Evolutionary conservation across 2,329 filamentous ascomycete species (phyloP).

Genomic region (Hymenoscyphus scutula): DNA sequence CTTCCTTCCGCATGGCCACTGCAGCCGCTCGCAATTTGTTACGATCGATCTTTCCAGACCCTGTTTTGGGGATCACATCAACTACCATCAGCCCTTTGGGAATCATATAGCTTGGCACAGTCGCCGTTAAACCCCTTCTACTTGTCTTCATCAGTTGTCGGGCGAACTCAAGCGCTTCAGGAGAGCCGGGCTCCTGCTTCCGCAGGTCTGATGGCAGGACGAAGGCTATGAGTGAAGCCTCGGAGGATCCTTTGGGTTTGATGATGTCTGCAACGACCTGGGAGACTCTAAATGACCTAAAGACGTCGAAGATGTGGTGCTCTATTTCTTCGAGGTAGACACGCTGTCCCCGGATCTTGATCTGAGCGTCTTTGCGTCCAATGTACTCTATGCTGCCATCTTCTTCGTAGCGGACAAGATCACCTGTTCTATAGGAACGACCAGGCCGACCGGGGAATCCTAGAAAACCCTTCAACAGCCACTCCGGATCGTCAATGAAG

Average conservation of each 20-base stretch:
- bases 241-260: no score
- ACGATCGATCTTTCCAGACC: neutral
- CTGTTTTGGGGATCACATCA: neutral
- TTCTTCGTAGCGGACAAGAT: slow-evolving; percentile 53
- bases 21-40: no score
- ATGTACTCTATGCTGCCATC: slow-evolving; percentile 53
- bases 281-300: no score
- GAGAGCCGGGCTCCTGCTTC: no score
- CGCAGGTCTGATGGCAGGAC: no score
- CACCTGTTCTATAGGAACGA: slow-evolving; percentile 58
- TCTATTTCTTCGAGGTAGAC: slow-evolving; percentile 62
- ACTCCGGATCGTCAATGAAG: slow-evolving; percentile 27
- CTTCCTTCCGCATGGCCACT: no score
- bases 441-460: slow-evolving; percentile 27
- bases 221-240: no score
- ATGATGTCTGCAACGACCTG: no score
- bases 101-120: neutral
- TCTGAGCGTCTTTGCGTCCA: slow-evolving; percentile 62
- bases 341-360: slow-evolving; percentile 63
- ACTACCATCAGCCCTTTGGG: neutral
- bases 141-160: no score
- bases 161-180: no score
- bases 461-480: neutral
- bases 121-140: neutral
- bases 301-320: no score